Base-by-base conservation (phyloP, 345 rosid species). In the Arabidopsis thaliana region DNA sequence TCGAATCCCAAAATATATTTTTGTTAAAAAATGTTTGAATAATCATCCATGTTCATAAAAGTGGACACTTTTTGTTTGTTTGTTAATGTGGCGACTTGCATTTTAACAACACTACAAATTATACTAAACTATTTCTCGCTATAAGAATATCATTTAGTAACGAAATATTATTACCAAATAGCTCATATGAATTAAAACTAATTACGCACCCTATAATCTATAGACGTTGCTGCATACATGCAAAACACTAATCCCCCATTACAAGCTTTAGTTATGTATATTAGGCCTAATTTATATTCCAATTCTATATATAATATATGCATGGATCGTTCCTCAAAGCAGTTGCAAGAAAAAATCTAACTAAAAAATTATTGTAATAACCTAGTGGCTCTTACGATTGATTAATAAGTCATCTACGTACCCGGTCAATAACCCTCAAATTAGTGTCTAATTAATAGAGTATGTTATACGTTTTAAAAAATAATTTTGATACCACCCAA, bases 211-310 rank as follows among this genome's bases (percentile, higher is more conserved):
- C 8, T 41, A 72, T 53, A 52, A 52, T 51, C 38, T 32, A 22
- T 25, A 38, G 59, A 55, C 65, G 59, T 62, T 69, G 75, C 2
- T n/a, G 50, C 59, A 34, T 62, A 62, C 75, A 34, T 69, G 75
- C 80, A 62, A 61, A 69, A 76, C 80, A 76, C 75, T 62, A 69
- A 69, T 36, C 33, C 34, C 41, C 70, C 80, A 76, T 69, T 61
- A 76, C 75, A 53, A 34, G 40, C 44, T 49, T 63, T 11, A 30
- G 51, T 55, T 37, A 57, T 56, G 25, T 53, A 23, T 22, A 16
- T 16, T 16, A 16, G 20, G 20, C 20, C 20, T 16, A 16, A 16
- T 16, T 16, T 16, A 16, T 16, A 23, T 72, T 40, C 30, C 10
- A 44, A 2, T 60, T 63, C 34, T 65, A 62, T 61, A 1, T 52